Evolutionary conservation across 257 asterid species (phyloP).

Genomic region (Jacaranda copaia): DNA sequence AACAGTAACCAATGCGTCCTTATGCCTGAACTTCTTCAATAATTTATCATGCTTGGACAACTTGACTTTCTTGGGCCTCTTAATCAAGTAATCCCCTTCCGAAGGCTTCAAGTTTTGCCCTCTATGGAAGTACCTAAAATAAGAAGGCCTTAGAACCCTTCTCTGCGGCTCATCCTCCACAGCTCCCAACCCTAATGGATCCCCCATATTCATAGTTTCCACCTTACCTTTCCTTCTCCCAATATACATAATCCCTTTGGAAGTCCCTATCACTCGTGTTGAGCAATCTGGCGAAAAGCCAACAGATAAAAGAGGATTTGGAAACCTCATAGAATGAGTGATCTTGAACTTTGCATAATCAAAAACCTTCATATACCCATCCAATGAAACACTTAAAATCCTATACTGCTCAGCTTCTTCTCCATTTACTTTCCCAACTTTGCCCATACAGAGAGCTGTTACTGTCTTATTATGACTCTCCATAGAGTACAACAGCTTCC

Average conservation of each 20-base stretch:
- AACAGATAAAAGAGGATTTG: slow-evolving; percentile 73
- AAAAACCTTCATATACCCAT: slow-evolving; percentile 91
- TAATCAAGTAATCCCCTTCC: slow-evolving; percentile 69
- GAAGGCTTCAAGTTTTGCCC: slow-evolving; percentile 85
- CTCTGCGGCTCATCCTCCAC: slow-evolving; percentile 55
- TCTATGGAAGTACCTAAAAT: slow-evolving; percentile 82
- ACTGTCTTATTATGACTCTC: slow-evolving; percentile 96
- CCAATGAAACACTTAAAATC: slow-evolving; percentile 81
- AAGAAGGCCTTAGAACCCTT: slow-evolving; percentile 72
- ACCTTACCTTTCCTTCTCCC: slow-evolving; percentile 72
- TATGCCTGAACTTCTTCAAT: slow-evolving; percentile 84
- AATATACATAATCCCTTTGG: slow-evolving; percentile 73
- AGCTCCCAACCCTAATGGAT: slow-evolving; percentile 46
- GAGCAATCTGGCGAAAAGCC: slow-evolving; percentile 84
- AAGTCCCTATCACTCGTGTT: slow-evolving; percentile 76
- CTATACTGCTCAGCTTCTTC: slow-evolving; percentile 68
- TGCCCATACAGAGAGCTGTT: slow-evolving; percentile 77
- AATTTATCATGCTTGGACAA: slow-evolving; percentile 77
- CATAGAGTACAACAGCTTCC: slow-evolving; percentile 80
- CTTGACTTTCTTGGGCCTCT: slow-evolving; percentile 73
- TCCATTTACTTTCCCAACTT: slow-evolving; percentile 55
- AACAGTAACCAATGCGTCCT: slow-evolving; percentile 77
- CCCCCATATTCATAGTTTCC: slow-evolving; percentile 38
- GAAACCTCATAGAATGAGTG: slow-evolving; percentile 86
- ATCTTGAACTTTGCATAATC: slow-evolving; percentile 84